Percentiles rank a stretch among this genome's conserved stretches.
Evolutionary conservation across 805 yeast species (phyloP).

Genomic region (Myxozyma mucilagina): DNA sequence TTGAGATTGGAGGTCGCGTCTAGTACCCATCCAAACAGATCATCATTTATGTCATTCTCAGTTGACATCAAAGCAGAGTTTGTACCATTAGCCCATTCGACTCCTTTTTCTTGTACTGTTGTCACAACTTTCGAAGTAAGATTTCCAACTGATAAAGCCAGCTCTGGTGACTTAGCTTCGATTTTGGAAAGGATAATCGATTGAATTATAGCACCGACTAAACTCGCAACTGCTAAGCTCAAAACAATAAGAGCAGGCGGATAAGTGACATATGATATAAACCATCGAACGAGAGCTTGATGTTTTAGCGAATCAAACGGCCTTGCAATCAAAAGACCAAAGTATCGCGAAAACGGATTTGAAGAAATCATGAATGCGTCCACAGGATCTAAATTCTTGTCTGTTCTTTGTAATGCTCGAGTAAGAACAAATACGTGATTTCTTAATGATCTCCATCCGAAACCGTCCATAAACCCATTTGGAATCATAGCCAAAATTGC

Average conservation of each 20-base stretch:
- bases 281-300: slow-evolving; percentile 45
- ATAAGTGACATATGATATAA: slow-evolving; percentile 53
- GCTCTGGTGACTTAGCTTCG: slow-evolving; percentile 18
- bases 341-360: slow-evolving; percentile 10
- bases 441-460: slow-evolving; percentile 51
- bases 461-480: slow-evolving; percentile 48
- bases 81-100: slow-evolving; percentile 56
- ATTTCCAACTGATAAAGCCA: slow-evolving; percentile 19
- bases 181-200: slow-evolving; percentile 46
- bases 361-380: slow-evolving; percentile 31
- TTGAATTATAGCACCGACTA: slow-evolving; percentile 57
- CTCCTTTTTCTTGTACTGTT: slow-evolving; percentile 37
- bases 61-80: slow-evolving; percentile 54
- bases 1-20: slow-evolving; percentile 60
- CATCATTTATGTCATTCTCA: slow-evolving; percentile 57
- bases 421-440: slow-evolving; percentile 38
- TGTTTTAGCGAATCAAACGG: background rate
- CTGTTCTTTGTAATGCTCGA: slow-evolving; percentile 23
- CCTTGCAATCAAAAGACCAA: slow-evolving; percentile 31
- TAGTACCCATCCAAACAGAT: slow-evolving; percentile 66
- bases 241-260: slow-evolving; percentile 53
- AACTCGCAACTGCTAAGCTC: slow-evolving; percentile 57
- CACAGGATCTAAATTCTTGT: slow-evolving; percentile 28
- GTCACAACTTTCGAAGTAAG: slow-evolving; percentile 34
- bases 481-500: slow-evolving; percentile 49